Evolutionary conservation across 2,329 filamentous ascomycete genomes (phyloP), one percentile per base, ranked within the genome.

Genomic region (Colletotrichum kahawae): DNA sequence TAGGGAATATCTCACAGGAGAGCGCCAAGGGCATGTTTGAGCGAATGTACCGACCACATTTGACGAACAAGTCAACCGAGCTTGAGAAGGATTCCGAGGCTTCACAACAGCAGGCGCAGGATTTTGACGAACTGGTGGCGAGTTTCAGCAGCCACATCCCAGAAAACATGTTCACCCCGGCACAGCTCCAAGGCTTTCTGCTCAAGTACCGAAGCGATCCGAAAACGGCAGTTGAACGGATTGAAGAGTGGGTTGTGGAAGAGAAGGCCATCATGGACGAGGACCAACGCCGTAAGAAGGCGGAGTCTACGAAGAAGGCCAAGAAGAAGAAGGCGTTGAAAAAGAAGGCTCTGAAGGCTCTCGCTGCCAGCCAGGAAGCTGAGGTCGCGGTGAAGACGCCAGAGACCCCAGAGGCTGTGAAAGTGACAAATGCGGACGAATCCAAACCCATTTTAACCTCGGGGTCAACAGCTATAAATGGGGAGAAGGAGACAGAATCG

Each of bases 1-100:
- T 95, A 82, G 88, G 85, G 27, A 89, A 90, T 76, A 90, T 92
- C 2, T 90, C 88, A 4, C 65, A 43, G 8, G 29, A 66, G 13
- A 76, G 74, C 5, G 74, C 74, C 48, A 66, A 62, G 24, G 65
- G 70, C 36, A 76, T 76, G 74, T 76, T 76, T 43, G 65, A 74
- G 59, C 74, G 74, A 9, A 76, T 76, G 74, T 76, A 76, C 21
- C 24, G 63, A 16, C 73, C 73, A 1, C 21, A 51, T 16, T 4
- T 29, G 13, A 24, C 36, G 8, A 34, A 14, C 3, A 18, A 16
- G n/a, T 4, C 21, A n/a, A 3, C 51, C 0, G 1, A 18, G 2
- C 10, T 24, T 3, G 59, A 36, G n/a, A 62, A 51, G 14, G 59
- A 21, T 0, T 6, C 14, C 5, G 38, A 60, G 10, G 7, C 29